Conservation (phyloP, 2,329 filamentous ascomycete species). For the Chaetomium strumarium region DNA sequence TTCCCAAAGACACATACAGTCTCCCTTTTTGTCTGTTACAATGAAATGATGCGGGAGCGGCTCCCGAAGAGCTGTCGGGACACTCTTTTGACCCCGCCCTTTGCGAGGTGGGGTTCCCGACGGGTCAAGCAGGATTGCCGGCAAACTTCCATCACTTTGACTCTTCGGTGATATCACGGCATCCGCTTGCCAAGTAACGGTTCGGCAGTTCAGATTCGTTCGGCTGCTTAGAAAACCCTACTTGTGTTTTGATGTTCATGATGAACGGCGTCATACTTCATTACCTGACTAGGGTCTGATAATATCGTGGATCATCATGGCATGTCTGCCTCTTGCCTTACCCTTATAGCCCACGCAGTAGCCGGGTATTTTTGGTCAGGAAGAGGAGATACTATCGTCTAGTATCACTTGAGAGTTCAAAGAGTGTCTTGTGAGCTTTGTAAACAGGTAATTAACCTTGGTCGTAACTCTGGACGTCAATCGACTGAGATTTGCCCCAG, state of each 20-base stretch:
- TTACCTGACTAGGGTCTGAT: too few species aligned
- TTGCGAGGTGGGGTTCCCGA: slow-evolving; percentile 19
- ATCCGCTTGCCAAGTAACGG: slow-evolving; percentile 12
- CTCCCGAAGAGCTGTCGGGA: not conserved
- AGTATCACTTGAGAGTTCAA: too few species aligned
- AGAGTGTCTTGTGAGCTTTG: too few species aligned
- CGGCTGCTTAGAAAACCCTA: not conserved
- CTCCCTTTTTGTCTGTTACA: slow-evolving; percentile 2
- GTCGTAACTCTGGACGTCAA: too few species aligned
- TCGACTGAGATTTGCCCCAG: too few species aligned
- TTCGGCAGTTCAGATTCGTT: slow-evolving; percentile 4
- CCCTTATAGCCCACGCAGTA: too few species aligned
- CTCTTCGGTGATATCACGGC: slow-evolving; percentile 25
- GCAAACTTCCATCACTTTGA: slow-evolving; percentile 8
- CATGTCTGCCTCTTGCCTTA: too few species aligned
- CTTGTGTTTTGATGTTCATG: not conserved
- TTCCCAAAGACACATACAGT: not conserved
- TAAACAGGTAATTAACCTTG: too few species aligned
- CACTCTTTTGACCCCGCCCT: slow-evolving; percentile 6
- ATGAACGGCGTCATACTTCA: too few species aligned
- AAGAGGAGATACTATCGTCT: too few species aligned
- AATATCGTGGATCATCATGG: too few species aligned
- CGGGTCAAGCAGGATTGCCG: slow-evolving; percentile 13
- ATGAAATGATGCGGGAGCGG: not conserved
- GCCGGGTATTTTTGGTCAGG: too few species aligned